Evolutionary conservation across 768 basidiomycete genomes (phyloP).

Genomic region (Termitomyces sp.): DNA sequence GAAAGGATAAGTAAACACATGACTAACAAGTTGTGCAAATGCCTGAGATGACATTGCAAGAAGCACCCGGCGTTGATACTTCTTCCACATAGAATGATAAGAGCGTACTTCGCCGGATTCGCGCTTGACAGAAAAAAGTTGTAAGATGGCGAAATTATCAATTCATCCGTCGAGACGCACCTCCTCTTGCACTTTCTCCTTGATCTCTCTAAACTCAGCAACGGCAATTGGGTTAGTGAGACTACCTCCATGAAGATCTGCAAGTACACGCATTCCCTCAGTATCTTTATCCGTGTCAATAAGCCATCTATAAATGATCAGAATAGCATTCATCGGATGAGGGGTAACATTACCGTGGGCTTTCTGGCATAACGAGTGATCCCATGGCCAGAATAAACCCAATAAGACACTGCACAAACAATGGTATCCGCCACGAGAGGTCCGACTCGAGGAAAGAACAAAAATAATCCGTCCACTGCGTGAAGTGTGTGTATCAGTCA

Average conservation of each 20-base stretch:
- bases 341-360: slow-evolving; percentile 54
- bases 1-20: not conserved
- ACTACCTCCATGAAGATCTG: slow-evolving; percentile 84
- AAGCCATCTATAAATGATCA: slow-evolving; percentile 58
- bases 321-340: not conserved
- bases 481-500: not conserved
- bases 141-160: not conserved
- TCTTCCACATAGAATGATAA: slow-evolving; percentile 80
- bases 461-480: slow-evolving; percentile 92
- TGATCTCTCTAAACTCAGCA: slow-evolving; percentile 89
- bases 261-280: slow-evolving; percentile 81
- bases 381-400: slow-evolving; percentile 76
- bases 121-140: slow-evolving; percentile 38
- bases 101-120: slow-evolving; percentile 69
- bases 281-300: slow-evolving; percentile 82
- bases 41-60: slow-evolving; percentile 95
- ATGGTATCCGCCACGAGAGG: slow-evolving; percentile 86
- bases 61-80: slow-evolving; percentile 81
- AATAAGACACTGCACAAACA: slow-evolving; percentile 85
- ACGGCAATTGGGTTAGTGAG: slow-evolving; percentile 58
- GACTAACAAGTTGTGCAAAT: slow-evolving; percentile 85
- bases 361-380: slow-evolving; percentile 83
- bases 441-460: slow-evolving; percentile 85
- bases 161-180: slow-evolving; percentile 26
- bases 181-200: slow-evolving; percentile 68